These are phyloP conservation scores for Botrytis fabae DNA, from an alignment of 2,329 filamentous ascomycete genomes.

Conservation along the genomic window DNA sequence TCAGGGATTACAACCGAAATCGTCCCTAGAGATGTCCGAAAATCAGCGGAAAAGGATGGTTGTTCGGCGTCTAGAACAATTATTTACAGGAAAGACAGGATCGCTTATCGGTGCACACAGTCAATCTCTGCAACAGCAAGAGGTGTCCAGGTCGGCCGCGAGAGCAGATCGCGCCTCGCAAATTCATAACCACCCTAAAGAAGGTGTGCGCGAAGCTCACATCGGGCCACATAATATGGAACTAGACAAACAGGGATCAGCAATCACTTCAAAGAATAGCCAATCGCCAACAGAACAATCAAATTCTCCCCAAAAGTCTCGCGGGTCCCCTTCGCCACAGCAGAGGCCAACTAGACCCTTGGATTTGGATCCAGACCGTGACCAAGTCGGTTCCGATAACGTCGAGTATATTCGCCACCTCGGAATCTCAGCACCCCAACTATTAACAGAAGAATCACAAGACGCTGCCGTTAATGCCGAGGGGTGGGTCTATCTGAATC, in stretches of 20 bases:
- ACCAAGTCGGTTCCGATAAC: slow-evolving; percentile 73
- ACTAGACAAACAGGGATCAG: slow-evolving; percentile 24
- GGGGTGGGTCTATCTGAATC: slow-evolving; percentile 81
- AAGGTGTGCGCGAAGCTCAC: slow-evolving; percentile 46
- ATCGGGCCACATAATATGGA: slow-evolving; percentile 39
- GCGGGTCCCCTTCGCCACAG: slow-evolving; percentile 50
- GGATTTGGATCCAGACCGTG: slow-evolving; percentile 77
- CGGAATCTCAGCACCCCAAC: slow-evolving; percentile 62
- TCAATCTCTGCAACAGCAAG: slow-evolving; percentile 44
- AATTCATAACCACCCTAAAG: slow-evolving; percentile 29
- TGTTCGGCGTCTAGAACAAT: slow-evolving; percentile 73
- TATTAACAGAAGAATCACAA: slow-evolving; percentile 47
- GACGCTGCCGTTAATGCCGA: slow-evolving; percentile 63
- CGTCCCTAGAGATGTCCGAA: slow-evolving; percentile 62
- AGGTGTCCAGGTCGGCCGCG: slow-evolving; percentile 56
- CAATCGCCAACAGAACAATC: slow-evolving; percentile 10
- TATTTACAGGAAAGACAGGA: slow-evolving; percentile 72
- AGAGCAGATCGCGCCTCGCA: slow-evolving; percentile 40
- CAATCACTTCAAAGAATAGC: slow-evolving; percentile 33
- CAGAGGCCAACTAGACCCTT: slow-evolving; percentile 75
- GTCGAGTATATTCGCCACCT: slow-evolving; percentile 77
- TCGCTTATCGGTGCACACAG: slow-evolving; percentile 36
- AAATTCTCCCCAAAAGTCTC: slow-evolving; percentile 24
- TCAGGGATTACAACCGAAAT: slow-evolving; percentile 63
- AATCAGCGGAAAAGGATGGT: slow-evolving; percentile 75